These are phyloP conservation scores for Leccinum fallax DNA, from an alignment of 1,284 basidiomycete species.

Conservation along the genomic window DNA sequence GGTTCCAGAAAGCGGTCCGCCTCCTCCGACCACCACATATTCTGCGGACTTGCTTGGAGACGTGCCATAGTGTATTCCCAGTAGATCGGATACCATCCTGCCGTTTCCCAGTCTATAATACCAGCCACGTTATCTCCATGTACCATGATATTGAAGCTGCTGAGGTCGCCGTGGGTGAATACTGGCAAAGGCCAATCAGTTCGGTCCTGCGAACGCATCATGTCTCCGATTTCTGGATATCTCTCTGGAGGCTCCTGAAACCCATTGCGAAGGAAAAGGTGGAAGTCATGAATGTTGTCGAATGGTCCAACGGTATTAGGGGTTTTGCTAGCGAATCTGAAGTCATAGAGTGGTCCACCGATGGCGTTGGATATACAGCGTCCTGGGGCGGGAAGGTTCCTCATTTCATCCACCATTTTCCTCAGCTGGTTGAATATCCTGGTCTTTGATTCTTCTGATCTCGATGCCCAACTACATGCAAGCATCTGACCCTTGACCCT, in stretches of 20 bases:
- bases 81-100: background rate
- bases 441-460: background rate
- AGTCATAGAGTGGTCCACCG: constrained; percentile 5
- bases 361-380: background rate
- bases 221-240: background rate
- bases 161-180: background rate
- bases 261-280: background rate
- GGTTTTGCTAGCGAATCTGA: background rate
- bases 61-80: background rate
- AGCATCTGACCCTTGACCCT: background rate
- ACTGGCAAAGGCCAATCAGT: background rate
- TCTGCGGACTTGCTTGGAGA: background rate
- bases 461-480: background rate
- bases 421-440: constrained; percentile 4
- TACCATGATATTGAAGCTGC: background rate
- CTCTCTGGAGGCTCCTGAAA: background rate
- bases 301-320: constrained; percentile 1
- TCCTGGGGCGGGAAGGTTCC: background rate
- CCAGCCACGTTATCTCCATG: background rate
- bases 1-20: too few relatives aligned
- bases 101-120: background rate
- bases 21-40: too few relatives aligned
- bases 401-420: constrained; percentile 7
- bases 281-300: constrained; percentile 1
- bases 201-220: background rate